Evolutionary conservation across 2,329 filamentous ascomycete genomes (phyloP).

Genomic region (Bipolaris victoriae): DNA sequence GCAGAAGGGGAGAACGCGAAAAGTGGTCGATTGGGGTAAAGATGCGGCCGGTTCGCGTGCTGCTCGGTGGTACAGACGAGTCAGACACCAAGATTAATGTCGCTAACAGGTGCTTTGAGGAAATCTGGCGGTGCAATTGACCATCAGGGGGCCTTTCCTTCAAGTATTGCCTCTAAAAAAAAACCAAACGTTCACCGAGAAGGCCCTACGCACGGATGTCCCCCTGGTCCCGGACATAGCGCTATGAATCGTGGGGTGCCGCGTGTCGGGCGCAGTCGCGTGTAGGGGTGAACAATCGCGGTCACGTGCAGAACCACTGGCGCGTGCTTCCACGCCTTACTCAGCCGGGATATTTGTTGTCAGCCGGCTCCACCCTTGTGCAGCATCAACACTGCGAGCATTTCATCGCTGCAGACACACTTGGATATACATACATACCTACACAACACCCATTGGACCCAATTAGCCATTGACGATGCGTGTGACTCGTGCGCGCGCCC

Average conservation of each 20-base stretch:
- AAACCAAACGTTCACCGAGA: conserved; percentile 1
- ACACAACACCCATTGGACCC: background rate
- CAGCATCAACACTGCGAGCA: conserved; percentile 26
- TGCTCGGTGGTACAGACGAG: conserved; percentile 2
- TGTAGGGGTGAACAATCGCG: conserved; percentile 11
- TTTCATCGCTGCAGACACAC: conserved; percentile 16
- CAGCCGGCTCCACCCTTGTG: conserved; percentile 19
- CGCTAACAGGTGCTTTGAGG: background rate
- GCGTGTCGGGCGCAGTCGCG: conserved; percentile 7
- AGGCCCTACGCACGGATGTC: conserved; percentile 9
- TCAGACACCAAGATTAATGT: conserved; percentile 6
- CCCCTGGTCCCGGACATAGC: background rate
- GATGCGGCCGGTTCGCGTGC: background rate
- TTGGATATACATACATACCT: conserved; percentile 8
- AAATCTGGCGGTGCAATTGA: background rate
- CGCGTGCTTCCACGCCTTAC: conserved; percentile 18
- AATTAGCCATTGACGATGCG: conserved; percentile 40
- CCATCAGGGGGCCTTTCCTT: conserved; percentile 4
- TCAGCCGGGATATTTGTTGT: conserved; percentile 27
- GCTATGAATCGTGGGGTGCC: conserved; percentile 10
- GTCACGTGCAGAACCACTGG: conserved; percentile 24
- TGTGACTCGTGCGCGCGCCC: conserved; percentile 54
- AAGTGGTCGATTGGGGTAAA: conserved; percentile 2
- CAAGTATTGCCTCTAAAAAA: conserved; percentile 3
- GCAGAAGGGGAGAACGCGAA: conserved; percentile 4